Base-by-base conservation (phyloP, 2,329 filamentous ascomycete species). In the Sclerotinia spermophila region DNA sequence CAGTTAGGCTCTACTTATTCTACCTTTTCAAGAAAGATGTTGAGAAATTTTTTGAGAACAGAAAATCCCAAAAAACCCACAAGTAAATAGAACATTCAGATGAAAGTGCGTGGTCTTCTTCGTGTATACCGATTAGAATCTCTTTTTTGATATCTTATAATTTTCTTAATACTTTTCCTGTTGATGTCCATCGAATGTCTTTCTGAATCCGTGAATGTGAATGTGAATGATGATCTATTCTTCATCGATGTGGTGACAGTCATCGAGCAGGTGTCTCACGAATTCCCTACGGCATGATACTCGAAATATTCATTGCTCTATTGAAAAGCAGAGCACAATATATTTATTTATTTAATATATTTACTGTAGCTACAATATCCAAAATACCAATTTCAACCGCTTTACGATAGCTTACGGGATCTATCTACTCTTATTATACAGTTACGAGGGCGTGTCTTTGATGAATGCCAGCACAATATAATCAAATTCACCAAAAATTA, bases 11-110 rank as follows among this genome's bases (percentile, higher is more conserved):
- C 33, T 65, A 65, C 33, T 65, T 65, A 40, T 38, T 65, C 45
- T 51, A 40, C 44, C 44, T 64, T 53, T 53, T 65, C 33, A 13
- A 38, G 33, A 53, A 38, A 53, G 45, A 51, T 65, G 45, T 51
- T 53, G 61, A 65, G 61, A 65, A 40, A 65, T 72, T 71, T 71
- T 68, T 68, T 65, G 61, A 65, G 61, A 53, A 30, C 15, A 27
- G 44, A 51, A 65, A 64, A 51, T n/a, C 27, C 13, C 13, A 11
- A 19, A 48, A 51, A 51, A 65, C n/a, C n/a, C 38, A 42, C 30
- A 65, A 51, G 13, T 53, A 65, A 51, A 65, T 65, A 40, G 61
- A 64, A 51, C 17, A 27, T 38, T 38, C 42, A 40, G 61, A 65
- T 65, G 61, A 65, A 65, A 51, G 61, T 65, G 44, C 53, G 44